Base-by-base conservation (phyloP, 768 basidiomycete species). In the Xerocomellus chrysenteron region DNA sequence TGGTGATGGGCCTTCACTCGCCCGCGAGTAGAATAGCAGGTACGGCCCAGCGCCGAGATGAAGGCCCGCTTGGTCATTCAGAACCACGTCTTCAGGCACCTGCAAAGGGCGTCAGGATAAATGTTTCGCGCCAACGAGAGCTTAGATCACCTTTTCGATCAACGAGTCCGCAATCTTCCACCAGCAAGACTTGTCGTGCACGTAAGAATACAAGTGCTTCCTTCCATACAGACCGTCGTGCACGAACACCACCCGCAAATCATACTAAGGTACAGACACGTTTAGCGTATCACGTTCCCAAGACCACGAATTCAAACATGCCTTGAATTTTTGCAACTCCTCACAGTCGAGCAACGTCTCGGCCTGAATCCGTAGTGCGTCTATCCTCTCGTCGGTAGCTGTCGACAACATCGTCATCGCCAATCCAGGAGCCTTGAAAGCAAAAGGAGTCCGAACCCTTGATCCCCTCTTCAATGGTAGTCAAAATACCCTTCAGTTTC, bases 41-140 rank as follows among this genome's bases (percentile, higher is more conserved):
- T 87, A 91, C 1, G 91, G 90, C 1, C 91, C 91, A 19, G 88
- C 88, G 16, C 82, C 80, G 6, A 91, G 78, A 64, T 91, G 89
- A 33, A 92, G 71, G 0, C 92, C 91, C 5, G 82, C 76, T 4
- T 83, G 72, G 57, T 93, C 91, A 4, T 80, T 82, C 16, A 92
- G 71, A 11, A 89, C 88, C 0, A 74, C 74, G 36, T 86, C 85
- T 66, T 92, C 90, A 0, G 86, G 66, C 1, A 89, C 89, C 90
- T 92, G 51, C 4, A 10, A 17, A 21, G 28, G 32, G 21, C 14
- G n/a, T 45, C 52, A 42, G 50, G 40, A 59, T 36, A 40, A 37
- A 21, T 46, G 11, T 13, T 41, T 24, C 10, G 3, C 21, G 12
- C 28, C 13, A 7, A 39, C 4, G 24, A 40, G 10, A 11, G 12